Base-by-base conservation (phyloP, 768 basidiomycete species). In the Dentipellis sp. region DNA sequence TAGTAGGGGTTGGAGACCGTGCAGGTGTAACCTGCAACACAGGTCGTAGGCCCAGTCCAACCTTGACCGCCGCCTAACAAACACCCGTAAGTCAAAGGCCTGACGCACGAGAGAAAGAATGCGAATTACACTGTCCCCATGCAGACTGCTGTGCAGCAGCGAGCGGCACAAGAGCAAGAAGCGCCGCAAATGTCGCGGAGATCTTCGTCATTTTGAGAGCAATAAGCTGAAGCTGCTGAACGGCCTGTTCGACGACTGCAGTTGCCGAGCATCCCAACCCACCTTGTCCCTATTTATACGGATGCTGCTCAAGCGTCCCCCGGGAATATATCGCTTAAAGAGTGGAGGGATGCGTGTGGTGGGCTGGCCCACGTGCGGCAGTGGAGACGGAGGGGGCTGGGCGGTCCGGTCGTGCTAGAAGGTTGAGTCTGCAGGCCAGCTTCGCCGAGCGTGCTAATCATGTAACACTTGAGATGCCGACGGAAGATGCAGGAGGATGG, bases 41-140 rank as follows among this genome's bases (percentile, higher is more conserved):
- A 78, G 10, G 75, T 66, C 14, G 66, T 68, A 14, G 67, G 22
- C 65, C 75, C 61, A 10, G 62, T 63, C 71, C 64, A 64, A 63
- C 73, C 73, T 52, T 71, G 70, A 36, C 71, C 74, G 51, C 71
- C 71, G 40, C 67, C 67, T 42, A 37, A 22, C 29, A 21, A 23
- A 22, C n/a, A 3, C 3, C 6, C 29, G 42, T 45, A 17, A 45
- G 8, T n/a, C 7, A 10, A 37, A 34, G 0, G 17, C 16, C 14
- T n/a, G 36, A 17, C 3, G 35, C 6, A 14, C n/a, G 12, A 39
- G n/a, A 22, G 16, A 5, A 2, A 29, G 10, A 21, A n/a, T 52
- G 6, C 2, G n/a, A 22, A 58, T 10, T 54, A 63, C 62, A 63
- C 45, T 63, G 62, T 19, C 55, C 62, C 57, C 58, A 63, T 6